A percentile compares a stretch with the other conserved stretches of the same genome.
Conservation (phyloP, 2,329 filamentous ascomycete genomes). For the Colletotrichum tamarilloi region DNA sequence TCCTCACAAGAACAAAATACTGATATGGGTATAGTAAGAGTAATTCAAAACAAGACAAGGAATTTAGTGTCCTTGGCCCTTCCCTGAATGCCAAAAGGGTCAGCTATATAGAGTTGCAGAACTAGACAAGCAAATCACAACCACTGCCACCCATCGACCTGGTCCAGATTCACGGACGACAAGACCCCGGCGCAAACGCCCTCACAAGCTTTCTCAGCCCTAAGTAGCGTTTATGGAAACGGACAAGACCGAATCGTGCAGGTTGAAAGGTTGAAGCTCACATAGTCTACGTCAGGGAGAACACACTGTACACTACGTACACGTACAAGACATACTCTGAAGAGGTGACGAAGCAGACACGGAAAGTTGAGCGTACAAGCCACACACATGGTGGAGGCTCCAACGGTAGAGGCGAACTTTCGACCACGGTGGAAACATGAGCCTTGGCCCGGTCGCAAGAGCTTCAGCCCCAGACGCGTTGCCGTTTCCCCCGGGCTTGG, state of each 20-base stretch:
- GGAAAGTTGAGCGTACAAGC: background rate
- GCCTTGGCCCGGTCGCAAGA: conserved; percentile 27
- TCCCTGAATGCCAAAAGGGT: background rate
- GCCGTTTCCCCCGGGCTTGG: background rate
- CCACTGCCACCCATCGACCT: background rate
- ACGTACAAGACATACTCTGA: background rate
- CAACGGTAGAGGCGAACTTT: background rate
- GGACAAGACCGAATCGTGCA: conserved; percentile 10
- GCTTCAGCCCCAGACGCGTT: conserved; percentile 5
- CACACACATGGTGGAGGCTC: background rate
- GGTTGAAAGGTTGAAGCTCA: background rate
- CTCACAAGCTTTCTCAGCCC: background rate
- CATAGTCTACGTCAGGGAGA: background rate
- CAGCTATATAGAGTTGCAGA: conserved; percentile 3
- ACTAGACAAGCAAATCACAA: background rate
- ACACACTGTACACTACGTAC: background rate
- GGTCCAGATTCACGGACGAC: background rate
- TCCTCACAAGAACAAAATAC: background rate
- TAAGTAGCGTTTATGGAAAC: background rate
- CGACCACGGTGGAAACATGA: background rate
- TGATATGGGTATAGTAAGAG: background rate
- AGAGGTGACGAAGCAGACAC: background rate
- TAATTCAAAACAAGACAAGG: background rate
- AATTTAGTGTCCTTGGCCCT: background rate
- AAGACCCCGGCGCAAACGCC: background rate